Evolutionary conservation across 768 basidiomycete genomes (phyloP), one percentile per base, ranked within the genome.

Genomic region (Tylopilus sp.): DNA sequence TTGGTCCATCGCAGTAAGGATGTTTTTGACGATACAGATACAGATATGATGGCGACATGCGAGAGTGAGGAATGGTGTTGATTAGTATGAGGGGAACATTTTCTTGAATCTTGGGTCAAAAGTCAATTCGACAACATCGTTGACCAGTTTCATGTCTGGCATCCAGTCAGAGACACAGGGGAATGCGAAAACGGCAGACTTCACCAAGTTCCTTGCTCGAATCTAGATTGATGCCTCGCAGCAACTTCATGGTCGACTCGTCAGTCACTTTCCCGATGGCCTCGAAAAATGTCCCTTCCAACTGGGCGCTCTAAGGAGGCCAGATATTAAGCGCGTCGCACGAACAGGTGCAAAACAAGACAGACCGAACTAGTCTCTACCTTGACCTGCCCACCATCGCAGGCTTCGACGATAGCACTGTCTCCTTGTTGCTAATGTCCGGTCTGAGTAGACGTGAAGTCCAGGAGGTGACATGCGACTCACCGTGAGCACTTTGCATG

Each of bases 301-400:
- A 70, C 42, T 74, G 68, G 24, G 74, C 64, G 52, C 74, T 76
- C 78, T 81, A 48, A 36, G 34, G 28, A 26, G 41, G 43, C 53
- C 19, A 38, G 28, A 9, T 22, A 8, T 14, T 56, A 30, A 54
- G 45, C 28, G 19, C 46, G 46, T 17, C n/a, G 6, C 25, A 36
- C 10, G 41, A n/a, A 33, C 22, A 30, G 19, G 29, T n/a, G 40
- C 21, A 33, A 22, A 29, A 34, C 54, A 22, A 26, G 50, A 72
- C 61, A n/a, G 44, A 83, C 84, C 52, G 66, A 56, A 4, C 58
- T 55, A n/a, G 81, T 60, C 14, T 63, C 61, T 19, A 86, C 68
- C 22, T 69, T 71, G 8, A 87, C 81, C 63, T 89, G 73, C 0
- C 81, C 84, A 1, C 83, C 85, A 61, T 92, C 90, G 40, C 77